A percentile compares a stretch with the other conserved stretches of the same genome.
These are phyloP conservation scores for Musa schizocarpa DNA, from an alignment of 176 grass and related monocot species.

Conservation along the genomic window DNA sequence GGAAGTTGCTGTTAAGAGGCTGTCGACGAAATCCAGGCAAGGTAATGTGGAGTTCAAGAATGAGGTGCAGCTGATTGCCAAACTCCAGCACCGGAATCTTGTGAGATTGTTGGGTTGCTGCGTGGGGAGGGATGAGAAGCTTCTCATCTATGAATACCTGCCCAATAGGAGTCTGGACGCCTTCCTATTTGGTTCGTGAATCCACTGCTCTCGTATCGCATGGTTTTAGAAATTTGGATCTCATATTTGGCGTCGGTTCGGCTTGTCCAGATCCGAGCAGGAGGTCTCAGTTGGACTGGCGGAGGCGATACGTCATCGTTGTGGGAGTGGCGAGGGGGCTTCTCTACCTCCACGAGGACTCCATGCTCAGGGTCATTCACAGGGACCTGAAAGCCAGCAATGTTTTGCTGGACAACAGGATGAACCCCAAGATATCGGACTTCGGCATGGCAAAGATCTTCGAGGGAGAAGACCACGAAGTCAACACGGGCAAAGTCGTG, in stretches of 20 bases:
- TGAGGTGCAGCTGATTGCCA: constrained; percentile 86
- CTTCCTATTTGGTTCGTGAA: constrained; percentile 62
- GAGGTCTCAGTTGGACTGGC: constrained; percentile 68
- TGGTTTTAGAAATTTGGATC: no score
- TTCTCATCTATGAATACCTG: constrained; percentile 89
- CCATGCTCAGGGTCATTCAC: constrained; percentile 64
- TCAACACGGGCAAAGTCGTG: constrained; percentile 58
- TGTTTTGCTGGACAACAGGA: constrained; percentile 78
- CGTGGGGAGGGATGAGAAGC: constrained; percentile 73
- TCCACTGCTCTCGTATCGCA: no score
- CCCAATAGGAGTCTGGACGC: constrained; percentile 82
- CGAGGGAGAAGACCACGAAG: constrained; percentile 40
- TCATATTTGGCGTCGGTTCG: no score
- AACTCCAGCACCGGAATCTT: constrained; percentile 89
- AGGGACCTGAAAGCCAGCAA: constrained; percentile 88
- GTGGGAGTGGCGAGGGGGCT: constrained; percentile 67
- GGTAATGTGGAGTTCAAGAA: constrained; percentile 58
- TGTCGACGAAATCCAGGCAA: constrained; percentile 63
- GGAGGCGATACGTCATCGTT: constrained; percentile 56
- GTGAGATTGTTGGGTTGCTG: constrained; percentile 75
- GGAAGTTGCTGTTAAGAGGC: constrained; percentile 84
- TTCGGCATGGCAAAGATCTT: constrained; percentile 96
- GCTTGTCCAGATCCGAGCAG: constrained; percentile 26
- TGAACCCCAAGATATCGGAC: constrained; percentile 97
- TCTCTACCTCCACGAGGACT: constrained; percentile 91